Evolutionary conservation across 2,329 filamentous ascomycete species (phyloP), one percentile per base, ranked within the genome.

Genomic region (Calonectria leucothoes): DNA sequence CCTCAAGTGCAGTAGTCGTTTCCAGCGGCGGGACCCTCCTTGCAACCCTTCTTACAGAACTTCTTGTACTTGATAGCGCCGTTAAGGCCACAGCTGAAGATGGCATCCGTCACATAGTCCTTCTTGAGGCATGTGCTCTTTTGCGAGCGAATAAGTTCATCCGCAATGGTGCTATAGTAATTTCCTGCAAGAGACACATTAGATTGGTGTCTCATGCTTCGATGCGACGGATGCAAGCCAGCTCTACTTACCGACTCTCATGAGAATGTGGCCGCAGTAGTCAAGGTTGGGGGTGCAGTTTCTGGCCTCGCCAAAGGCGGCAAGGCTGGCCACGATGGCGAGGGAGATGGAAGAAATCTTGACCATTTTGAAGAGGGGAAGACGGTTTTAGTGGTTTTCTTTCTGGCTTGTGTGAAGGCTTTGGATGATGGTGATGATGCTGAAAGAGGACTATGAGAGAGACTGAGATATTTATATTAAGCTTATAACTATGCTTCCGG

Each of bases 261-360:
- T 17, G 6, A 72, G 69, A 29, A 61, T 55, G 31, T 42, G 33
- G 31, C 72, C 72, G 15, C 72, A 74, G 49, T 74, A 70, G 33
- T 72, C 63, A 12, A 74, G 72, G 4, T 69, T 69, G 11, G 72
- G 57, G 20, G 69, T 69, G 49, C 69, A 74, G 59, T 74, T 69
- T 23, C 69, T 49, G 6, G 72, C 72, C 42, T 72, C 72, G 23
- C 65, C 57, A 59, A 74, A 74, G 17, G 72, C 59, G 31, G 51
- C 69, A 33, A 74, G 72, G 15, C 39, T 45, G 33, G 72, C 72
- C 33, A 74, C 72, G 25, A 74, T 39, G 49, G 69, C 69, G 23
- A 74, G 69, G 37, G 69, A 35, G 17, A 74, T 59, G 35, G 57
- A 23, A 12, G 64, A 51, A 51, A 74, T 66, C 29, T 72, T 74